Percentiles rank a stretch among this genome's conserved stretches.
phyloP scores from a whole-genome alignment of 2,329 filamentous ascomycete species.

The Periconia sp. region DNA sequence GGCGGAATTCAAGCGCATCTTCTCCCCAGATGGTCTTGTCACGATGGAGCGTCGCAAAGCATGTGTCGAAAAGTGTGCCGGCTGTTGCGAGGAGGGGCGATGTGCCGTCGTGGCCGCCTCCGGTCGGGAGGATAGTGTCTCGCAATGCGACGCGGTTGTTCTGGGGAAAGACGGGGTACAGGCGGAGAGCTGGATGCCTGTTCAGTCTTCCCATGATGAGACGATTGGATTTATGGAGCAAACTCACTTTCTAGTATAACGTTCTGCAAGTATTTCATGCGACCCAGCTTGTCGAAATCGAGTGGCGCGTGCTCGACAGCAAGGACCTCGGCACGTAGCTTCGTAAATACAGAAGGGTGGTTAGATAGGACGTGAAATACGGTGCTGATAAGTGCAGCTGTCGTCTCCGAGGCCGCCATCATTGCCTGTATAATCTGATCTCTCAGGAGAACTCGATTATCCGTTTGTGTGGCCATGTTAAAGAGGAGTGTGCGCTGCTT shows the following conservation, averaged over 20 bases:
- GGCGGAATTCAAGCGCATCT: conserved; percentile 38
- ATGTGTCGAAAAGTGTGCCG: conserved; percentile 5
- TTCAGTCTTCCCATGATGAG: not conserved
- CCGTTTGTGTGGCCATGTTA: conserved; percentile 10
- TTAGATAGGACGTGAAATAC: conserved; percentile 4
- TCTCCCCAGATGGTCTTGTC: conserved; percentile 38
- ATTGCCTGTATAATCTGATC: conserved; percentile 10
- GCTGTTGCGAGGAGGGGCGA: conserved; percentile 4
- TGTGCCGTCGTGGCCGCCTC: conserved; percentile 4
- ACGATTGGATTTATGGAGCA: not conserved
- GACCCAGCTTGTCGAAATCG: conserved; percentile 5
- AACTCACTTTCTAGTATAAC: conserved; percentile 4
- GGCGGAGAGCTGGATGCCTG: not conserved
- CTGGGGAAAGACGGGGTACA: conserved; percentile 1
- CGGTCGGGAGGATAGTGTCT: conserved; percentile 4
- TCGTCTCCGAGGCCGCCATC: conserved; percentile 9
- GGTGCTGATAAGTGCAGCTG: not conserved
- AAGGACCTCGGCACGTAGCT: conserved; percentile 16
- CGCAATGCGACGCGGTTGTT: conserved; percentile 1
- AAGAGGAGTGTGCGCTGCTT: conserved; percentile 11
- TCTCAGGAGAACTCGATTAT: conserved; percentile 3
- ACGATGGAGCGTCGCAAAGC: conserved; percentile 21
- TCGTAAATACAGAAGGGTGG: conserved; percentile 9
- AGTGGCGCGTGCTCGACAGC: conserved; percentile 7
- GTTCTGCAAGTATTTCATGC: conserved; percentile 11